Base-by-base conservation (phyloP, 2,329 filamentous ascomycete species). In the Microcyclosporella mali region DNA sequence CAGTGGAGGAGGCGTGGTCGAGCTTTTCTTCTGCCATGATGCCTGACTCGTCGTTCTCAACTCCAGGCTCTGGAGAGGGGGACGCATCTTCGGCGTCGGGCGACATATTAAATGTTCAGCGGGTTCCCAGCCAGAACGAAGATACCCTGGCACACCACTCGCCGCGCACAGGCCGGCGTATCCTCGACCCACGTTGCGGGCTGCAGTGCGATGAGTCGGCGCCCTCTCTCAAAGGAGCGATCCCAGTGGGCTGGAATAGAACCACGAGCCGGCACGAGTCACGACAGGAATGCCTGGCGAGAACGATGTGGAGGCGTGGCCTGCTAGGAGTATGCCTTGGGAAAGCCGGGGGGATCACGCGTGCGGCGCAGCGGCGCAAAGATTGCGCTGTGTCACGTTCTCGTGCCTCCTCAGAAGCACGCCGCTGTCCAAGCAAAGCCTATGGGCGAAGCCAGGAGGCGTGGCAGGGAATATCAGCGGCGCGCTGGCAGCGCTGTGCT, bases 11-110 rank as follows among this genome's bases (percentile, higher is more conserved):
- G 41, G 60, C 61, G 53, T 57, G 63, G 37, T 68, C 63, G 27
- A 57, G 51, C 45, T 64, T 62, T 43, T 66, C 63, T 60, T 66
- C 62, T 53, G 68, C 65, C 70, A 73, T 73, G 46, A 47, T 59
- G 60, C 59, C 59, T 44, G 53, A 59, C 42, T 66, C 61, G 34
- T 60, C 63, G 38, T 60, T 56, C 49, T 70, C 67, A 52, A 58
- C 58, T 57, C 63, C 69, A 61, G 68, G 66, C 44, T 70, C 68
- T 54, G 69, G 66, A 58, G 69, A 71, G 54, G 65, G 66, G 58
- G 68, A 70, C 41, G 62, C 69, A 61, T 64, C 61, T 61, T 70
- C 68, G 59, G 70, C 66, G 63, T 67, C 68, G 58, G 70, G 66
- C 65, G 69, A 63, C 70, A 73, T 73, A 71, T 67, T 71, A 70